These are phyloP conservation scores for Trametes hirsuta DNA, from an alignment of 1,284 basidiomycete species.

Conservation along the genomic window DNA sequence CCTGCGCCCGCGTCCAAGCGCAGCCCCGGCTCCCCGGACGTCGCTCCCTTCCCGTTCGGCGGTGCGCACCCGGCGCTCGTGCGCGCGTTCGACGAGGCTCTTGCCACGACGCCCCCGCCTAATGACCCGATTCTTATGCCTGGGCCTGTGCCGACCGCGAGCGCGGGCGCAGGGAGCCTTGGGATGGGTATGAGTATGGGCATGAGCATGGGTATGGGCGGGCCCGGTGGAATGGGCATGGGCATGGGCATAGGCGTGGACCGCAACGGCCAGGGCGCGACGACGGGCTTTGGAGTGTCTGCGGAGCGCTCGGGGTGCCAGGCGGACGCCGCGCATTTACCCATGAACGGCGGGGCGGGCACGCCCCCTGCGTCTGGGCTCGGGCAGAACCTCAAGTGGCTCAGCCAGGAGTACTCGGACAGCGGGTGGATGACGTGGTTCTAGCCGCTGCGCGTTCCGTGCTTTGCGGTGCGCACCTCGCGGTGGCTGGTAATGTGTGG, in stretches of 20 bases:
- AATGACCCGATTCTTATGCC: slow-evolving; percentile 26
- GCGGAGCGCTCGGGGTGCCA: slow-evolving; percentile 25
- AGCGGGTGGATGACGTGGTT: slow-evolving; percentile 38
- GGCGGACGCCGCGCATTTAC: slow-evolving; percentile 16
- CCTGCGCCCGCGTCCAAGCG: background rate
- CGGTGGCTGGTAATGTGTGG: too few relatives aligned
- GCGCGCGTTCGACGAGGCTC: slow-evolving; percentile 31
- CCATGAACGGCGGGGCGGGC: slow-evolving; percentile 8
- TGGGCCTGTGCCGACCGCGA: slow-evolving; percentile 11
- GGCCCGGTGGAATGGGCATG: background rate
- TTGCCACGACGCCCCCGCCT: slow-evolving; percentile 25
- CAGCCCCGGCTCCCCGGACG: slow-evolving; percentile 12
- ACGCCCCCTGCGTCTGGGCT: slow-evolving; percentile 2
- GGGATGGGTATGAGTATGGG: background rate
- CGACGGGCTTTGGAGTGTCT: slow-evolving; percentile 23
- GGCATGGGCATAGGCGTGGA: background rate
- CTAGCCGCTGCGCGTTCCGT: slow-evolving; percentile 6
- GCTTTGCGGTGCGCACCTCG: too few relatives aligned
- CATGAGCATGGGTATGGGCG: background rate
- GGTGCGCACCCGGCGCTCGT: slow-evolving; percentile 31
- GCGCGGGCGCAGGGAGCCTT: background rate
- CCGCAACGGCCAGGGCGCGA: slow-evolving; percentile 8
- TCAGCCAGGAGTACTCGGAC: slow-evolving; percentile 33
- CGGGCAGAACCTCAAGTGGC: slow-evolving; percentile 23
- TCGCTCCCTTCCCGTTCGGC: slow-evolving; percentile 27